Evolutionary conservation across 1,284 basidiomycete species (phyloP), one percentile per base, ranked within the genome.

Genomic region (Cystobasidium pallidum): DNA sequence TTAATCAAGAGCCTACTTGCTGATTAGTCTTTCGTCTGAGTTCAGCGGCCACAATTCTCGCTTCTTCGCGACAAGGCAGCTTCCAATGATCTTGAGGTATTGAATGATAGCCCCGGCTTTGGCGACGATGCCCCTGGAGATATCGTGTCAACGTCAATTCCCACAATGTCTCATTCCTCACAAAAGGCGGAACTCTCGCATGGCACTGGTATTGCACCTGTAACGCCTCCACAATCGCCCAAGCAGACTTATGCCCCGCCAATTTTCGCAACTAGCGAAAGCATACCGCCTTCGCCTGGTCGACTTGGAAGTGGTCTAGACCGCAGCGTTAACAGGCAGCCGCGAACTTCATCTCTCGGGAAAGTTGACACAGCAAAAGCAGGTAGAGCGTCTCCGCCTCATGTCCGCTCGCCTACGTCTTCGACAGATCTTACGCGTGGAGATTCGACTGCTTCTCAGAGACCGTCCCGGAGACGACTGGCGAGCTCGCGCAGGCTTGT

Each of bases 11-110:
- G 36, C 3, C 51, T 10, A 6, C 24, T 51, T 17, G 45, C 21
- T 51, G 6, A 28, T 30, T 26, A 32, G 10, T 26, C 8, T 52
- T 21, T 17, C 26, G 10, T 21, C 30, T 24, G 11, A 45, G n/a
- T n/a, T 11, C 57, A 54, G 49, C 41, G 47, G 6, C 43, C 43
- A 36, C 49, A 41, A 13, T 64, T 63, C 36, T 36, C 68, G 7
- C 24, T 71, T 1, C 34, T 63, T 2, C 59, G 68, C 10, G 59
- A 64, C 17, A 63, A 64, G 36, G 68, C 59, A 47, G 68, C 59
- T 19, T 71, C 68, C 15, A 71, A 58, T 30, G 68, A 71, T 11
- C 2, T 71, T 2, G 68, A 71, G 21, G 34, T 71, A 1, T 39
- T 71, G 4, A 30, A 55, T 34, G 68, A 71, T 54, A 24, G 13